Conservation (phyloP, 2,329 filamentous ascomycete genomes). For the Cytospora mali region DNA sequence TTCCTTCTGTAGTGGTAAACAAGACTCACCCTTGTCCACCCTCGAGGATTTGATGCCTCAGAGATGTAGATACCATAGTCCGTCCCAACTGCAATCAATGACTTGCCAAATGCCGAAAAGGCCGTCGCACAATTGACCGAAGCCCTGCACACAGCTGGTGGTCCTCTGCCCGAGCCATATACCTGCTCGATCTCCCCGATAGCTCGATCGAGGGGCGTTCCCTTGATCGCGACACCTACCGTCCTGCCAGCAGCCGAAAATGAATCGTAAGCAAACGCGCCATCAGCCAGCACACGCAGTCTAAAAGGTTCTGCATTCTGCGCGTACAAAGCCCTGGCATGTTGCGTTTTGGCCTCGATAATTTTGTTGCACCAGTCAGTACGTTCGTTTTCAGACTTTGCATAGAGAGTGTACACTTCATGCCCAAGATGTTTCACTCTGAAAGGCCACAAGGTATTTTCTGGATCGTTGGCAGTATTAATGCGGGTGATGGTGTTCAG, state of each 20-base stretch:
- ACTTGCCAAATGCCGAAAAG: conserved; percentile 80
- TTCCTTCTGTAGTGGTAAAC: conserved; percentile 11
- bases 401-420: conserved; percentile 89
- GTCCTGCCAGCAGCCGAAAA: conserved; percentile 61
- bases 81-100: conserved; percentile 91
- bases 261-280: conserved; percentile 81
- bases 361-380: conserved; percentile 93
- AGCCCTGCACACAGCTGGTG: conserved; percentile 78
- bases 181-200: conserved; percentile 84
- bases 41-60: conserved; percentile 84
- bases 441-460: conserved; percentile 91
- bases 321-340: conserved; percentile 83
- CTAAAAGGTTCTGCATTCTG: conserved; percentile 97
- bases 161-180: conserved; percentile 70
- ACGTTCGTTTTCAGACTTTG: conserved; percentile 72
- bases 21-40: conserved; percentile 78
- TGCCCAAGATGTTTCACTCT: conserved; percentile 93
- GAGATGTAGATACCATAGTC: conserved; percentile 93
- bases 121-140: conserved; percentile 91
- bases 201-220: conserved; percentile 88
- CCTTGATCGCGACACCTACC: conserved; percentile 74
- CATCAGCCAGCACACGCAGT: conserved; percentile 87
- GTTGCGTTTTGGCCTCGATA: conserved; percentile 89
- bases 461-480: conserved; percentile 59
- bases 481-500: conserved; percentile 45